Evolutionary conservation across 345 rosid species (phyloP), one percentile per base, ranked within the genome.

Genomic region (Conringia planisiliqua): DNA sequence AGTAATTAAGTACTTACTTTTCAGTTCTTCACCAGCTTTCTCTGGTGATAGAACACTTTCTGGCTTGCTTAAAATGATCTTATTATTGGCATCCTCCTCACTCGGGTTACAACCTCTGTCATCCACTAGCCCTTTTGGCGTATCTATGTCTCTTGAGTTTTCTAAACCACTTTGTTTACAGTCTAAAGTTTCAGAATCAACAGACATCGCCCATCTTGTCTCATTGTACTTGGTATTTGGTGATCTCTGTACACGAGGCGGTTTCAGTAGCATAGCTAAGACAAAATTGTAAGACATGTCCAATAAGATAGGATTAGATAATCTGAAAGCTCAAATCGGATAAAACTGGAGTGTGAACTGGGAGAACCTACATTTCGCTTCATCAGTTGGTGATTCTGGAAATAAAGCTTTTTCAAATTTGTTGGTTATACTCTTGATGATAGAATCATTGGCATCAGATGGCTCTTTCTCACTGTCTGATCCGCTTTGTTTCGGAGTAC

Each of bases 261-360:
- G 99, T 82, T 85, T 87, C 52, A 86, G 87, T 80, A 84, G 63
- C 96, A 89, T 83, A 40, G 90, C 97, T 42, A 90, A 33, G 33
- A 71, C 14, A 57, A 30, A 51, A 59, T 51, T 60, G 44, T 12
- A 57, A 18, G 30, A 47, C 22, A 35, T 29, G 22, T 13, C 26
- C 9, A 43, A 70, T 17, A 29, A 67, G 43, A 46, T 10, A 72
- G 32, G 46, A 55, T 43, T 51, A 68, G 51, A 59, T 29, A 4
- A 39, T 18, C 76, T 40, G 59, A 50, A 77, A 33, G 69, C 42
- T 72, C 33, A 66, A 30, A 39, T 78, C 12, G 43, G 27, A 42
- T 43, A 17, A 52, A 47, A 75, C 24, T 54, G 6, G 22, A 42
- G 33, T 66, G 66, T 24, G 70, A 75, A 50, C 11, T 57, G 68